Percentiles rank a stretch among this genome's conserved stretches.
Evolutionary conservation across 257 asterid species (phyloP).

Genomic region (Echites panduratus): DNA sequence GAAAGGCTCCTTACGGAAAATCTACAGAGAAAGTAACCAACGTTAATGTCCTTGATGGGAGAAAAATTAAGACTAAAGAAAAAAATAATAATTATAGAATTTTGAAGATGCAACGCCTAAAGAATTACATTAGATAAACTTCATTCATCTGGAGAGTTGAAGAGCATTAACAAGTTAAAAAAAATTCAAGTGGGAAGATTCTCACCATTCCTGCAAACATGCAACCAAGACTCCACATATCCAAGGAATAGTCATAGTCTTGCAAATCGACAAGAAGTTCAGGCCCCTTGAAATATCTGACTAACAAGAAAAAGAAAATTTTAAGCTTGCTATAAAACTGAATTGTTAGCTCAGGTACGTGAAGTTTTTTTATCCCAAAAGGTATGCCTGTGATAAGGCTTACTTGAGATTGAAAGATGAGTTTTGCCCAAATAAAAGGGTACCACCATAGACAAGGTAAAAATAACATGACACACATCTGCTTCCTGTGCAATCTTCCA

Average conservation of each 20-base stretch:
- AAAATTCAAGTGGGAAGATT: background rate
- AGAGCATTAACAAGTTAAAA: background rate
- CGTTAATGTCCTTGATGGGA: background rate
- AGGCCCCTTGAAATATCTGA: constrained; percentile 50
- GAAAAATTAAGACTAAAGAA: background rate
- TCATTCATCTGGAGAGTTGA: background rate
- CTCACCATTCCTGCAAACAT: constrained; percentile 99
- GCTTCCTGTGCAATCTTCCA: background rate
- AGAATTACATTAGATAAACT: background rate
- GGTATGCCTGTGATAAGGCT: background rate
- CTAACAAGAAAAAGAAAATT: constrained; percentile 13
- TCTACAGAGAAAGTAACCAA: constrained; percentile 36
- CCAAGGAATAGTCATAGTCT: constrained; percentile 77
- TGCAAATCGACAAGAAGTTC: constrained; percentile 77
- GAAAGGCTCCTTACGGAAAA: constrained; percentile 97
- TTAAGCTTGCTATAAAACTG: constrained; percentile 11
- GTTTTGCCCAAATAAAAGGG: background rate
- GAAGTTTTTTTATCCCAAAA: background rate
- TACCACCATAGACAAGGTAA: background rate
- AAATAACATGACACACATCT: background rate
- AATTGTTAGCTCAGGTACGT: background rate
- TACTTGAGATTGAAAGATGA: background rate
- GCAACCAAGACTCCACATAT: constrained; percentile 88
- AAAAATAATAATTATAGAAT: background rate
- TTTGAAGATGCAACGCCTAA: background rate